Conservation (phyloP, 1,284 basidiomycete genomes). For the Abortiporus biennis region DNA sequence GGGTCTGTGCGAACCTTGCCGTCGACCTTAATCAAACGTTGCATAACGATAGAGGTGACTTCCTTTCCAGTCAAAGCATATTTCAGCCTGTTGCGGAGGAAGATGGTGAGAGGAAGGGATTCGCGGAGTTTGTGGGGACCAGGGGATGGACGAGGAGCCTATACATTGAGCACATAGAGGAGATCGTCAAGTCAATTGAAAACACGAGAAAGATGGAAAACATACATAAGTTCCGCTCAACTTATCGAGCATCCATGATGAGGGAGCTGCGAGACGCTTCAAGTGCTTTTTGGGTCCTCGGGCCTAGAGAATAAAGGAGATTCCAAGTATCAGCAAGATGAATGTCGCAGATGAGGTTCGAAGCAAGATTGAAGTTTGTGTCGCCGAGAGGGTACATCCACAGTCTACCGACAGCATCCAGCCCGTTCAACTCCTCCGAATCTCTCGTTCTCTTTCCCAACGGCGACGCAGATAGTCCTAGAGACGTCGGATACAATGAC, state of each 20-base stretch:
- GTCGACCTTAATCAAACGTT: slow-evolving; percentile 98
- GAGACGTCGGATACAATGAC: slow-evolving; percentile 14
- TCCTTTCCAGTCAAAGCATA: slow-evolving; percentile 97
- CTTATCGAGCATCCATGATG: slow-evolving; percentile 99
- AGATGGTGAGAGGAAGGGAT: slow-evolving; percentile 90
- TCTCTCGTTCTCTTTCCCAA: slow-evolving; percentile 13
- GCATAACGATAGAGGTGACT: slow-evolving; percentile 92
- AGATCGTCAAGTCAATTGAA: neutral
- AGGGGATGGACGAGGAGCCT: slow-evolving; percentile 95
- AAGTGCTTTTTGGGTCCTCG: slow-evolving; percentile 99
- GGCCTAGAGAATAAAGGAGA: slow-evolving; percentile 44
- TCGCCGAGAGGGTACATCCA: slow-evolving; percentile 23
- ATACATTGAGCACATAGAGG: slow-evolving; percentile 8
- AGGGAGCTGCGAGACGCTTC: slow-evolving; percentile 96
- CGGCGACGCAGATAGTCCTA: slow-evolving; percentile 12
- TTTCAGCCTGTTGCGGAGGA: slow-evolving; percentile 99
- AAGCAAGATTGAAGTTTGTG: slow-evolving; percentile 12
- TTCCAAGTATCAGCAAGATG: slow-evolving; percentile 16
- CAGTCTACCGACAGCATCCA: slow-evolving; percentile 23
- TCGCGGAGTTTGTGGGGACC: slow-evolving; percentile 99
- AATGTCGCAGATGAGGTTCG: slow-evolving; percentile 14
- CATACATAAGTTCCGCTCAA: slow-evolving; percentile 95
- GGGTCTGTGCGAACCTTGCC: slow-evolving; percentile 98
- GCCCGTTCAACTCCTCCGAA: slow-evolving; percentile 15
- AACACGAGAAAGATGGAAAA: slow-evolving; percentile 13